phyloP scores from a whole-genome alignment of 192 early-diverging fungal species.

The Lunasporangiospora selenospora region DNA sequence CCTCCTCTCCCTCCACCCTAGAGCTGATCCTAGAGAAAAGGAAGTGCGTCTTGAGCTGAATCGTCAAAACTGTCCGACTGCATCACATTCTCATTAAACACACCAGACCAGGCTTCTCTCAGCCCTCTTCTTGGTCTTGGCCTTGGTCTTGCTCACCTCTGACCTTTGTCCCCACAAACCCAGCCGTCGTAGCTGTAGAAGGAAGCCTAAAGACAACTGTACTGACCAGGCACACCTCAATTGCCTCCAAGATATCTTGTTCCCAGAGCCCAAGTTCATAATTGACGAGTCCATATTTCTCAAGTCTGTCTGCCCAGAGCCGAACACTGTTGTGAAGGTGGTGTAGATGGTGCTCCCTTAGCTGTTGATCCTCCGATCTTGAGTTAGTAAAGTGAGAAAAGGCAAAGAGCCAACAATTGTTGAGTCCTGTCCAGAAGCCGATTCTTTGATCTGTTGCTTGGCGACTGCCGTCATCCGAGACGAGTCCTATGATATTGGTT shows the following conservation, averaged over 20 bases:
- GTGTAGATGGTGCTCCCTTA: constrained; percentile 64
- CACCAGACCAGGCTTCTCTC: too few species aligned
- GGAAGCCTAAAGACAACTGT: neutral
- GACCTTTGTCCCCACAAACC: too few species aligned
- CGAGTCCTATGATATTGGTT: constrained; percentile 42
- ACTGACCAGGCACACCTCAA: constrained; percentile 59
- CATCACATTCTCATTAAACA: too few species aligned
- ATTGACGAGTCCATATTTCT: constrained; percentile 80
- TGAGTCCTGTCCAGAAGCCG: constrained; percentile 77
- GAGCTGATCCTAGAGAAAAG: too few species aligned
- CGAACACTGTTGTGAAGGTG: constrained; percentile 65
- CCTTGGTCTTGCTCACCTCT: neutral
- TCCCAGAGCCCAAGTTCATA: constrained; percentile 88
- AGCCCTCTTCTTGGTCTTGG: neutral
- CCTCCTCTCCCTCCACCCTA: too few species aligned
- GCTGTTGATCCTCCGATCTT: constrained; percentile 55
- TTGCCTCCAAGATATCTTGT: constrained; percentile 71
- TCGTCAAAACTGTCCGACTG: too few species aligned
- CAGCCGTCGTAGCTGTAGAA: neutral
- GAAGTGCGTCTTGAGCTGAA: too few species aligned
- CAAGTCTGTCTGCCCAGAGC: constrained; percentile 73
- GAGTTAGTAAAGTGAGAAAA: constrained; percentile 62
- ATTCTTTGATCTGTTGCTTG: constrained; percentile 63
- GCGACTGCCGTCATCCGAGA: constrained; percentile 64
- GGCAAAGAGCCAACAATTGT: constrained; percentile 80